A percentile compares a stretch with the other conserved stretches of the same genome.
These are phyloP conservation scores for Gaeumannomyces tritici DNA, from an alignment of 2,329 filamentous ascomycete genomes.

Conservation along the genomic window DNA sequence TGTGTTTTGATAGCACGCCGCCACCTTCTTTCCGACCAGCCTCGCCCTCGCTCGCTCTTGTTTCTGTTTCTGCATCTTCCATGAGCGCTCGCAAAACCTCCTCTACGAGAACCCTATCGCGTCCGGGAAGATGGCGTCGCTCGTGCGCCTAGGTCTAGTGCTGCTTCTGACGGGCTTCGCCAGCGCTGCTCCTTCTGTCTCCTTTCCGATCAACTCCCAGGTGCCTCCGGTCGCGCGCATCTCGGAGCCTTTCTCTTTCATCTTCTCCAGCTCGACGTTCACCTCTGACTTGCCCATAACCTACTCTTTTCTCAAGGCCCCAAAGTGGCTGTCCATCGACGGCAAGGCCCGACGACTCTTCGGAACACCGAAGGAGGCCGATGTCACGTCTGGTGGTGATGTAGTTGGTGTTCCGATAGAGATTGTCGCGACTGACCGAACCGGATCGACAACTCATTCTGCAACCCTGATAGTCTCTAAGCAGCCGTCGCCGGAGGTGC, in stretches of 20 bases:
- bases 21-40: not conserved
- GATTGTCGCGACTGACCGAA: constrained; percentile 59
- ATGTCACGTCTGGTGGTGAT: constrained; percentile 32
- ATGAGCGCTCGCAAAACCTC: not conserved
- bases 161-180: constrained; percentile 20
- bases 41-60: not conserved
- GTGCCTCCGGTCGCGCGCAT: constrained; percentile 69
- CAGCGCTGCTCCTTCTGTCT: constrained; percentile 29
- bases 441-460: constrained; percentile 53
- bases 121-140: not conserved
- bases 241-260: constrained; percentile 57
- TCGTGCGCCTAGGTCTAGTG: constrained; percentile 16
- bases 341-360: constrained; percentile 53
- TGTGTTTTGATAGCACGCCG: not conserved
- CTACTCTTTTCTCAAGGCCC: constrained; percentile 57
- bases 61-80: not conserved
- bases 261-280: constrained; percentile 68
- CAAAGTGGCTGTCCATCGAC: constrained; percentile 68
- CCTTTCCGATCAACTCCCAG: constrained; percentile 77
- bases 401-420: constrained; percentile 52
- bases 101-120: not conserved
- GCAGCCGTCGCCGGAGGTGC: constrained; percentile 40
- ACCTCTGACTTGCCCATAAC: constrained; percentile 47
- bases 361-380: constrained; percentile 54
- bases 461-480: constrained; percentile 63